Base-by-base conservation (phyloP, 306 rosid genomes). In the Chamaecrista fasciculata region DNA sequence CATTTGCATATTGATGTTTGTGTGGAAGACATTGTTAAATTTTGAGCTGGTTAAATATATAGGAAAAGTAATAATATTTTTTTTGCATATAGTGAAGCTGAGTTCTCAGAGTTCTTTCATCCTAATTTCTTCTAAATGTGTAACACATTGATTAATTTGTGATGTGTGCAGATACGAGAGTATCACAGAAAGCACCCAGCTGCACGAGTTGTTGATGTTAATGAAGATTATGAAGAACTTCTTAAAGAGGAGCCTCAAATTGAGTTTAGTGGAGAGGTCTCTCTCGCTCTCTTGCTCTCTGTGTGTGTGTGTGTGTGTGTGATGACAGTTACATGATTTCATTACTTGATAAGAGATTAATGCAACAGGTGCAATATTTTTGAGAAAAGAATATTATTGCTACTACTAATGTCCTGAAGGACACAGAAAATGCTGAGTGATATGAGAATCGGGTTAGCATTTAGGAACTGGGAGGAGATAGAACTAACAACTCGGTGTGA, bases 251-350 rank as follows among this genome's bases (percentile, higher is more conserved):
- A 94, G 39, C 97, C 97, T 42, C 81, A 50, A 69, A 86, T 90
- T 34, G 98, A 94, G 80, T 94, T 94, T 75, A 94, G 98, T 11
- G 98, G 98, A 64, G 98, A 94, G 98, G 98, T 89, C 65, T 46
- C 2, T 82, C 31, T 79, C 34, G 50, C 26, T 69, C 12, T 72
- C 48, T 48, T 10, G 40, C 10, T n/a, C n/a, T n/a, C n/a, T n/a
- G n/a, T n/a, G n/a, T n/a, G n/a, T n/a, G n/a, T n/a, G n/a, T n/a
- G n/a, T n/a, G n/a, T 71, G 20, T 16, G 10, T 47, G 2, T 31
- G 58, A 20, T 58, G 0, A 14, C 20, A 8, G 33, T 65, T 29
- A 49, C 36, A 16, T 49, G 8, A 11, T 48, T 31, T 29, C 33
- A n/a, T 18, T 47, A 20, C 58, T 23, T 28, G 43, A 29, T 23